Evolutionary conservation across 768 basidiomycete species (phyloP), one percentile per base, ranked within the genome.

Genomic region (Russula ochroleuca): DNA sequence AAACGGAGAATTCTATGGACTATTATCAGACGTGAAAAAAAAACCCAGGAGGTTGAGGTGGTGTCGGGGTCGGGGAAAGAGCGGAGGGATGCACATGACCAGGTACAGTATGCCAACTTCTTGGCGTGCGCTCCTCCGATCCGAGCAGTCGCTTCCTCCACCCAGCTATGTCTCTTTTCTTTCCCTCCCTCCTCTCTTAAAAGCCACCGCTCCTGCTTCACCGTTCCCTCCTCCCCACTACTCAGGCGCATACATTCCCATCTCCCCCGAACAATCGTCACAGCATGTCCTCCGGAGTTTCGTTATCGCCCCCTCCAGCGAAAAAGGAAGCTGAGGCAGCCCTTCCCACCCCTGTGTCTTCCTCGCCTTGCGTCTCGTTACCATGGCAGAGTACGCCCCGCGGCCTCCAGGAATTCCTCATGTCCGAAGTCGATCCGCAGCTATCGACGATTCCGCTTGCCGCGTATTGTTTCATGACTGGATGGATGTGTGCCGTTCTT

Each of bases 381-480:
- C 38, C n/a, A 19, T 58, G 56, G 40, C 52, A 21, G 1, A 37
- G 14, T 21, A 70, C 78, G 52, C 72, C 11, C 1, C 33, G 45
- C 35, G 72, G 78, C 51, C 72, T 76, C 11, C 76, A 75, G 57
- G 59, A 57, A 5, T 64, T 72, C 54, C 57, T 73, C 53, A 71
- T 74, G 68, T 54, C 63, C 13, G 82, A 85, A 53, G 81, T 86
- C 57, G 82, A 86, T 67, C 79, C 84, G 1, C 75, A 74, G 7
- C 72, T 75, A 53, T 79, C 81, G 0, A 80, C 82, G 0, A 75
- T 78, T 3, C 86, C 84, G 3, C 72, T 89, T 67, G 77, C 83
- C 1, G 83, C 80, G 1, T 90, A 83, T 71, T 88, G 85, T 71
- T 88, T 88, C 73, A 89, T 90, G 87, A 89, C 87, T 3, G 88